These are phyloP conservation scores for Neurospora discreta DNA, from an alignment of 495 filamentous ascomycete species.

Conservation along the genomic window DNA sequence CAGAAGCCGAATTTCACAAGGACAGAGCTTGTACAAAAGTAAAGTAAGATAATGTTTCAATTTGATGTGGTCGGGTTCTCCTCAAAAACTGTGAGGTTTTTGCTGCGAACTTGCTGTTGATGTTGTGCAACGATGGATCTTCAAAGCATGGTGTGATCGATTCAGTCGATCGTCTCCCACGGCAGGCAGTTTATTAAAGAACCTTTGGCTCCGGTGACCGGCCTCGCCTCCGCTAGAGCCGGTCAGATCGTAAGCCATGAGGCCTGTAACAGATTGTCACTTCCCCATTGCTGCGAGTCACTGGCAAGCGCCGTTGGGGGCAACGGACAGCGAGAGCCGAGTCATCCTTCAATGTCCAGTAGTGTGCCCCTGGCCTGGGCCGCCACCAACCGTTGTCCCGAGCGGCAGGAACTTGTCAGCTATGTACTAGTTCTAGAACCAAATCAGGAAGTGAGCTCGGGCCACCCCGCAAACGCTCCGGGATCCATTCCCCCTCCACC, in stretches of 20 bases:
- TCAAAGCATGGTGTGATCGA: not conserved
- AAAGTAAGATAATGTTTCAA: not conserved
- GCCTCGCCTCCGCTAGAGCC: not conserved
- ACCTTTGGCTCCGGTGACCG: not conserved
- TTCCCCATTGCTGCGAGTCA: not conserved
- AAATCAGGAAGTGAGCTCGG: not conserved
- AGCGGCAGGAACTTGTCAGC: not conserved
- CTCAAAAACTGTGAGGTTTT: not conserved
- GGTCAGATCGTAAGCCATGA: not conserved
- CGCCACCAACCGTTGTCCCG: not conserved
- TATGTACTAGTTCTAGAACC: not conserved
- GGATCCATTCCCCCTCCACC: not conserved
- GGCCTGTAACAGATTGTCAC: not conserved
- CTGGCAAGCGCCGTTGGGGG: not conserved
- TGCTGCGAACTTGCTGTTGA: not conserved
- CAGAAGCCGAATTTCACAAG: not conserved
- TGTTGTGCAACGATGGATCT: not conserved
- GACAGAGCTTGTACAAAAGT: not conserved
- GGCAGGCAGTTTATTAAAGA: not conserved
- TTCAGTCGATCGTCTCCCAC: not conserved
- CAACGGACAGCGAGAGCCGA: not conserved
- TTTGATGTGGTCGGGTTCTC: not conserved
- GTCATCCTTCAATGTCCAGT: not conserved
- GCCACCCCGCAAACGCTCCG: not conserved
- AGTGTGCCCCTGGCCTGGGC: not conserved